Base-by-base conservation (phyloP, 2,329 filamentous ascomycete genomes). In the Cladosporium sp. region DNA sequence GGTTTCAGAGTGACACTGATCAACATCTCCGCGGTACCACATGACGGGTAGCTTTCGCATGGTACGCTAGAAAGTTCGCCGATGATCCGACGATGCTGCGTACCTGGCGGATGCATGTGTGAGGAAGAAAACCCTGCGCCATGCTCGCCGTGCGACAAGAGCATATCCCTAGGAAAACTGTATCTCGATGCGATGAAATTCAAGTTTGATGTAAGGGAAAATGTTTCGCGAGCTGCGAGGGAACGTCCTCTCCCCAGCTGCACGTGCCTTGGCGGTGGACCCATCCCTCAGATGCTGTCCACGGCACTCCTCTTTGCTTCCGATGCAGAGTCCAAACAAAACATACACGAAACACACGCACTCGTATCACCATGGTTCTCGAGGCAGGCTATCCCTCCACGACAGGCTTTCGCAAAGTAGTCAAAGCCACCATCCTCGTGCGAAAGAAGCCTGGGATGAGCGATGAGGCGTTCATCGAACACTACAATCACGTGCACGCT, bases 381-480 rank as follows among this genome's bases (percentile, higher is more conserved):
- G 76, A 81, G 73, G 78, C 80, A 31, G 80, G 81, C 61, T 81
- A 82, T 65, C 74, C 79, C 12, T 75, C 77, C 68, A 80, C 79
- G 0, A 77, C 73, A 23, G 80, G 79, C 64, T 82, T 82, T 70
- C 78, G 80, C 64, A 82, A 81, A 69, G 80, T 82, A 28, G 77
- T 80, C 67, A 82, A 82, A 71, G 79, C 75, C 49, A 80, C 80
- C 14, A 78, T 82, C 46, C 71, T 81, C 62, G 75, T 82, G 58
- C 81, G 81, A 71, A 82, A 82, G 73, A 81, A 81, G 66, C 73
- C 78, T 10, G 80, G 76, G 70, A 77, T 82, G 73, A 78, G 75
- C 53, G 80, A 82, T 67, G 77, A 69, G 5, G 79, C 76, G 63
- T 82, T 82, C 68, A 77, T 82, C 67, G 71, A 78, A 33, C 79